Evolutionary conservation across 176 grass and related monocot genomes (phyloP).

Genomic region (Triticum turgidum): DNA sequence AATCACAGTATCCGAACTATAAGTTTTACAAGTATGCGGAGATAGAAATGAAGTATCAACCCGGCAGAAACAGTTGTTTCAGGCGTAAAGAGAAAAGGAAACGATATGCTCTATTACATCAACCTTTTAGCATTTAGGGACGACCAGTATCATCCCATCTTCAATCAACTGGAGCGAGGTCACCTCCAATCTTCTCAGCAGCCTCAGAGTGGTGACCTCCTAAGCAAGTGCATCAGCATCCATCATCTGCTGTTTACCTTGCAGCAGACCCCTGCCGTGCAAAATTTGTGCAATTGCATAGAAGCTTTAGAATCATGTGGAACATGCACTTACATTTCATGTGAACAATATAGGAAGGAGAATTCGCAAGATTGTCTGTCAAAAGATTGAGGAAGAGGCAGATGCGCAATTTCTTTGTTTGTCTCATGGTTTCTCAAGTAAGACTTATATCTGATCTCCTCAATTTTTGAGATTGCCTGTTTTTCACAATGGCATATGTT

Average conservation of each 20-base stretch:
- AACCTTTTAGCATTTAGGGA: not conserved
- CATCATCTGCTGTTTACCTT: not conserved
- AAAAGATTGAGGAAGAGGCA: constrained; percentile 93
- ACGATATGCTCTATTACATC: not conserved
- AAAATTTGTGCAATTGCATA: not conserved
- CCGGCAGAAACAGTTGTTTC: not conserved
- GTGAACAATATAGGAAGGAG: constrained; percentile 78
- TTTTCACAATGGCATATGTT: not conserved
- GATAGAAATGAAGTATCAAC: not conserved
- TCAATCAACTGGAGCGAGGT: not conserved
- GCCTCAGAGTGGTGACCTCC: not conserved
- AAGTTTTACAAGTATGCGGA: not conserved
- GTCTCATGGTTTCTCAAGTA: constrained; percentile 98
- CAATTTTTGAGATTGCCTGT: not conserved
- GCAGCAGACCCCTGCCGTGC: not conserved
- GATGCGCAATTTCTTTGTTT: constrained; percentile 91
- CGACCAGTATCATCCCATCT: not conserved
- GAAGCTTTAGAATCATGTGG: constrained; percentile 15
- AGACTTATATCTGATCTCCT: constrained; percentile 28
- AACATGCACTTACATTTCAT: constrained; percentile 17
- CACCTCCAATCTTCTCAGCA: not conserved
- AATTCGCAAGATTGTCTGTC: constrained; percentile 63
- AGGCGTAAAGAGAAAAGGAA: not conserved
- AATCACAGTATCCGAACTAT: not conserved
- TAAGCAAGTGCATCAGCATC: not conserved